Base-by-base conservation (phyloP, 176 grass and related monocot species). In the Bothriochloa decipiens region DNA sequence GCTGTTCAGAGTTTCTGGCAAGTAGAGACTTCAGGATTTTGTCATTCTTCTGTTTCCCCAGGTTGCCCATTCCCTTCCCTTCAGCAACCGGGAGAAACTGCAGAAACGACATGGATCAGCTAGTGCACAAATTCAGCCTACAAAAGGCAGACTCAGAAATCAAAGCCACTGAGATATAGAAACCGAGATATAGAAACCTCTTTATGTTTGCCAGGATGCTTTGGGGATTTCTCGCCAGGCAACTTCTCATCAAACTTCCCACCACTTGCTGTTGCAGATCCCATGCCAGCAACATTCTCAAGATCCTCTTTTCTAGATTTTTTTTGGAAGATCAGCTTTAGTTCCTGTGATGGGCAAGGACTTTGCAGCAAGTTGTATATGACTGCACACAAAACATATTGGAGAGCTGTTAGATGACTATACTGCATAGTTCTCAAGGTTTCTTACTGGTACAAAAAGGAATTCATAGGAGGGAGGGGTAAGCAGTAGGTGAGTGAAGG, bases 231-330 rank as follows among this genome's bases (percentile, higher is more conserved):
- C 87, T 98, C 96, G 61, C 93, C 96, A 18, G 93, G 87, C 28
- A 98, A 83, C 77, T 98, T 95, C 70, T 93, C 81, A 35, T 98
- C 93, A 43, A 95, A 98, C 74, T 98, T 98, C 4, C 96, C 96
- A 81, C 89, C 93, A 16, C 93, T 98, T 74, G 96, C 96, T 32
- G 96, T 93, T 81, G 96, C 91, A 92, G 96, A 87, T 6, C 83
- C 93, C 87, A 98, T 88, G 40, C 93, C 93, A 46, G 87, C 93
- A 70, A 95, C 93, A 88, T 79, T 84, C 92, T 95, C 42, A 10
- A 98, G 89, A 50, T 98, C 95, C 50, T 37, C 36, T 37, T 37
- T 37, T 37, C 36, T 37, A 37, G 36, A 37, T 37, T 37, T 37
- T 37, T 37, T 37, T 37, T 3, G 36, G 36, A 37, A 37, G 36